These are phyloP conservation scores for Talaromyces rugulosus DNA, from an alignment of 2,329 filamentous ascomycete species.

Conservation along the genomic window DNA sequence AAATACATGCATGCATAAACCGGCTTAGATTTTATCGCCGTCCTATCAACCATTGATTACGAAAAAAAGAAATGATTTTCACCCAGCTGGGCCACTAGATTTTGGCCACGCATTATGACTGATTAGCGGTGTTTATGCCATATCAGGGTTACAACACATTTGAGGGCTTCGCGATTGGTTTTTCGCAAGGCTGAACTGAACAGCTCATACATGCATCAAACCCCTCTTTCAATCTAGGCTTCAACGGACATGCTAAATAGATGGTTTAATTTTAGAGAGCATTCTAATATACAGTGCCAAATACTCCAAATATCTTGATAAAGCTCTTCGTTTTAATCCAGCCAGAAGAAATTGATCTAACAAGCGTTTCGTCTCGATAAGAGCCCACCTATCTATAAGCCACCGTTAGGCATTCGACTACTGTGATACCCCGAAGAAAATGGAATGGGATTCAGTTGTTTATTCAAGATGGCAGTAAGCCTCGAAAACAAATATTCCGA, in stretches of 20 bases:
- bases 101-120: not conserved
- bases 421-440: not conserved
- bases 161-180: not conserved
- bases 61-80: not conserved
- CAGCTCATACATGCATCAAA: not conserved
- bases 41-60: not conserved
- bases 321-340: not conserved
- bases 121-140: not conserved
- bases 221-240: not conserved
- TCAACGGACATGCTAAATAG: not conserved
- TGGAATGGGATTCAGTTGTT: not conserved
- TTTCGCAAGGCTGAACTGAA: not conserved
- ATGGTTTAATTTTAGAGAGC: not conserved
- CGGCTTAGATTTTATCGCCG: not conserved
- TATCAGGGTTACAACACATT: not conserved
- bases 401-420: not conserved
- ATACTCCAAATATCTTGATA: not conserved
- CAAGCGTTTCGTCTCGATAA: not conserved
- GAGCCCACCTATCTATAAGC: not conserved
- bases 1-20: not conserved
- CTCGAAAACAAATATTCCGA: not conserved
- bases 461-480: not conserved
- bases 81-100: not conserved
- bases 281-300: not conserved
- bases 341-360: not conserved